Evolutionary conservation across 345 rosid species (phyloP), one percentile per base, ranked within the genome.

Genomic region (Salix dunnii): DNA sequence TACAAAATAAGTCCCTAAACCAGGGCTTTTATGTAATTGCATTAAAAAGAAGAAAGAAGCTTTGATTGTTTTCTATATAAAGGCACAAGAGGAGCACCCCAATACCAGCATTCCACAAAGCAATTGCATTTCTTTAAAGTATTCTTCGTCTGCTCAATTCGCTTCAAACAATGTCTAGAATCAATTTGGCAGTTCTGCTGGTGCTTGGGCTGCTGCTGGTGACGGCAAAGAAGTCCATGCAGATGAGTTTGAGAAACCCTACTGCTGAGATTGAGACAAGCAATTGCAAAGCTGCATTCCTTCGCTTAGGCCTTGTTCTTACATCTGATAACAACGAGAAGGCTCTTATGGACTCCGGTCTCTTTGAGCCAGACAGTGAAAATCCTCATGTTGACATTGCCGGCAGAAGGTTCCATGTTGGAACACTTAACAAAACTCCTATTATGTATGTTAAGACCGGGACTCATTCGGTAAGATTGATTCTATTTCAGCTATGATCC

Each of bases 321-420:
- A 43, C 62, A 10, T 58, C 75, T 25, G 53, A 60, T 4, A 36
- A 1, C 20, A 60, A 72, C 13, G 67, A 72, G 0, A 33, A 38
- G 67, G 75, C 67, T 10, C 49, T 60, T 5, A 2, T 1, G 1
- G 35, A 23, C 31, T 38, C 75, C 14, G 62, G 62, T 27, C 5
- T 12, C 36, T 72, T 36, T 33, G 36, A 33, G 36, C 36, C 36
- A 0, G 36, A 33, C 36, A 33, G 36, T 33, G 36, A 33, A 33
- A 33, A 33, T 33, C 36, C 36, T 5, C 36, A 33, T 33, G 2
- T 72, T 58, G 0, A 1, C 4, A 11, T 60, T 46, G 67, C 67
- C 42, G 68, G 76, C 18, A 73, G 76, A 43, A 62, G 10, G 11
- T 23, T 73, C 53, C 46, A 73, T 18, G 6, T 73, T 14, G 76